These are phyloP conservation scores for Herpotrichia juniperi DNA, from an alignment of 2,329 filamentous ascomycete species.

Conservation along the genomic window DNA sequence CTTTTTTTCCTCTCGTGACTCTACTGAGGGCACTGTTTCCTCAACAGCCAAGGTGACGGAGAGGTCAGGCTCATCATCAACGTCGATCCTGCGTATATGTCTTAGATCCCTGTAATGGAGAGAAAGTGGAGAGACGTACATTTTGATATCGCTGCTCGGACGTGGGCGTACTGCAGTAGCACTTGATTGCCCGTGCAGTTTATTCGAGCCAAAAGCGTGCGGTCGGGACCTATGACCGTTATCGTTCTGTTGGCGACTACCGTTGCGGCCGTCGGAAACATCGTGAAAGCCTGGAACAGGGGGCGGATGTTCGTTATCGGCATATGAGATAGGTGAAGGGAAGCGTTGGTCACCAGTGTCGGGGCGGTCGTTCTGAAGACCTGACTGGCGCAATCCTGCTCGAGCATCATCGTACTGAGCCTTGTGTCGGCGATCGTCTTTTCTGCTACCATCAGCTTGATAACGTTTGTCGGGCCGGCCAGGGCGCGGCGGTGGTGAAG, in stretches of 20 bases:
- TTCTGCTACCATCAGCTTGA: conserved; percentile 48
- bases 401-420: background rate
- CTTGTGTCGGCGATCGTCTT: conserved; percentile 43
- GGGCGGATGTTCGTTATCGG: conserved; percentile 35
- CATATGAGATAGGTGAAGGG: conserved; percentile 33
- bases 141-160: background rate
- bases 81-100: background rate
- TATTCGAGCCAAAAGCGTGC: background rate
- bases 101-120: conserved; percentile 41
- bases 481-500: conserved; percentile 25
- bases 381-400: background rate
- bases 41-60: conserved; percentile 19
- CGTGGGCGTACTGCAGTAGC: background rate
- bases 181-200: background rate
- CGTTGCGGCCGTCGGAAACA: background rate
- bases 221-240: background rate
- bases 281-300: background rate
- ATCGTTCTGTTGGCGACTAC: background rate
- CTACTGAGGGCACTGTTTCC: conserved; percentile 34
- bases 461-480: conserved; percentile 61
- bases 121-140: background rate
- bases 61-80: conserved; percentile 25
- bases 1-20: conserved; percentile 40
- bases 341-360: conserved; percentile 50
- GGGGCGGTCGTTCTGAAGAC: conserved; percentile 20